A percentile compares a stretch with the other conserved stretches of the same genome.
Conservation (phyloP, 495 filamentous ascomycete genomes). For the Hypoxylon perforatum region DNA sequence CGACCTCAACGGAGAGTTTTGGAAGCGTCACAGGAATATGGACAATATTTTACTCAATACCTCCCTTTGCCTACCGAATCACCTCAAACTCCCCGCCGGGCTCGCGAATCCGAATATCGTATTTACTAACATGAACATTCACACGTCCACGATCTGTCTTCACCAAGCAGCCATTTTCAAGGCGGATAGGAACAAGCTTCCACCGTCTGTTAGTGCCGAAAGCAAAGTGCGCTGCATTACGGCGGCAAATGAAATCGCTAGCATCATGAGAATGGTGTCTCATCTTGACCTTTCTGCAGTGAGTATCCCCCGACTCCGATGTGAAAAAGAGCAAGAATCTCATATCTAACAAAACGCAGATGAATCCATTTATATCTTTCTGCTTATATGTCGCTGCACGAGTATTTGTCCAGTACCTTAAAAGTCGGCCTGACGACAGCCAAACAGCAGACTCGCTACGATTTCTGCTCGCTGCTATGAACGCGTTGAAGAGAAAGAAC, state of each 20-base stretch:
- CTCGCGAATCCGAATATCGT: constrained; percentile 86
- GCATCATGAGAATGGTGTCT: constrained; percentile 94
- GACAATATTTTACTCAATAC: constrained; percentile 92
- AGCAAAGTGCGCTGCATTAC: constrained; percentile 94
- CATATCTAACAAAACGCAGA: constrained; percentile 61
- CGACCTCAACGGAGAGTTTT: constrained; percentile 94
- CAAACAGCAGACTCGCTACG: constrained; percentile 84
- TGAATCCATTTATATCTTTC: constrained; percentile 97
- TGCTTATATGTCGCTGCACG: constrained; percentile 94
- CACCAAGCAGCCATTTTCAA: constrained; percentile 99
- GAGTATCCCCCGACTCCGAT: constrained; percentile 51
- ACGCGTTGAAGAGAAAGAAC: constrained; percentile 86
- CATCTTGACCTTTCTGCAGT: constrained; percentile 88
- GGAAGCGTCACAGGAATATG: constrained; percentile 90
- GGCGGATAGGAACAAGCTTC: constrained; percentile 87
- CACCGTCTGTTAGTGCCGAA: constrained; percentile 80
- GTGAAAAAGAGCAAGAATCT: background rate
- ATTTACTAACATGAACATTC: constrained; percentile 96
- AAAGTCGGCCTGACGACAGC: constrained; percentile 84
- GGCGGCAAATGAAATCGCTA: constrained; percentile 93
- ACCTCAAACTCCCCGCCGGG: constrained; percentile 82
- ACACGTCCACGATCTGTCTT: constrained; percentile 95
- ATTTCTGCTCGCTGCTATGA: constrained; percentile 90
- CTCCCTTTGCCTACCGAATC: constrained; percentile 81
- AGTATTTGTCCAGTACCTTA: constrained; percentile 95